Percentiles rank a stretch among this genome's conserved stretches.
Evolutionary conservation across 495 filamentous ascomycete species (phyloP).

Genomic region (Poronia punctata): DNA sequence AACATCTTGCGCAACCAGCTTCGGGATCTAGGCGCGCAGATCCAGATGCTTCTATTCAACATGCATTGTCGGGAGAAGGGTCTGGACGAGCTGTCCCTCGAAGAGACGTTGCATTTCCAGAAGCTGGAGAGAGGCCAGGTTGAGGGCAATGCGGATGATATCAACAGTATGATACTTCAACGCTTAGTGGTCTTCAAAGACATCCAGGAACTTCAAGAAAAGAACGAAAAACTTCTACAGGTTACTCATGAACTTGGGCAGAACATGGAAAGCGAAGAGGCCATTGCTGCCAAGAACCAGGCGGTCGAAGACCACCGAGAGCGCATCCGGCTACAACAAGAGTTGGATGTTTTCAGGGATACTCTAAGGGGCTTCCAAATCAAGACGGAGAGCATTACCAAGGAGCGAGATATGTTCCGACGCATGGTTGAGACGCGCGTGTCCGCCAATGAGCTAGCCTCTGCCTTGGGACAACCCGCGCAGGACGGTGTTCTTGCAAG

Average conservation of each 20-base stretch:
- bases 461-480: conserved; percentile 59
- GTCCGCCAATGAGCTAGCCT: conserved; percentile 51
- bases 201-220: conserved; percentile 76
- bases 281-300: conserved; percentile 58
- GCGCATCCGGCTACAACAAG: conserved; percentile 58
- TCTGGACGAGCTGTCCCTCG: conserved; percentile 58
- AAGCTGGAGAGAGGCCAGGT: conserved; percentile 61
- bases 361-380: conserved; percentile 72
- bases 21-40: conserved; percentile 82
- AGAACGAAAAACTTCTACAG: conserved; percentile 76
- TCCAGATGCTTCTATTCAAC: conserved; percentile 82
- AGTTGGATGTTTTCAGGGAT: conserved; percentile 52
- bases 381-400: conserved; percentile 83
- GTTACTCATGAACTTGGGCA: conserved; percentile 77
- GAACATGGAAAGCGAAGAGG: conserved; percentile 87
- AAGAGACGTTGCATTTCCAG: conserved; percentile 60
- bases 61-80: conserved; percentile 73
- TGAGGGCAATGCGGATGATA: conserved; percentile 62
- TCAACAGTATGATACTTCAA: conserved; percentile 78
- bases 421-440: conserved; percentile 76
- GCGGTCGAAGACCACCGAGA: conserved; percentile 67
- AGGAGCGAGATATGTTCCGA: conserved; percentile 94
- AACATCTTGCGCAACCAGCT: conserved; percentile 78
- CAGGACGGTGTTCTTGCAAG: conserved; percentile 43
- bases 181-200: conserved; percentile 76